A percentile compares a stretch with the other conserved stretches of the same genome.
Conservation (phyloP, 2,329 filamentous ascomycete genomes). For the Penicillium sp. region DNA sequence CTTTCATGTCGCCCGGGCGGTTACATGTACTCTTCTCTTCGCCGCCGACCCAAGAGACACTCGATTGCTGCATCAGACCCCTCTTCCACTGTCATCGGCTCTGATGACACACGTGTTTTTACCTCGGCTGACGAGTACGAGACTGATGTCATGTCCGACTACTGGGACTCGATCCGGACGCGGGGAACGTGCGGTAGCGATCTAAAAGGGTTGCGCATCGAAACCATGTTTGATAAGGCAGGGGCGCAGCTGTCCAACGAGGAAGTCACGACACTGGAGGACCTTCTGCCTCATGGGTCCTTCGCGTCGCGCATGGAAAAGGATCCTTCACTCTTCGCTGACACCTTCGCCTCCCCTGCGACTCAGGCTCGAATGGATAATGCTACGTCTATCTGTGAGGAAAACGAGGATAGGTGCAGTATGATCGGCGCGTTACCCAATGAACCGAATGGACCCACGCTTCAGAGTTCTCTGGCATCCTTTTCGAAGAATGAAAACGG, state of each 20-base stretch:
- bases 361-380: conserved; percentile 14
- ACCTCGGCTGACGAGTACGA: conserved; percentile 57
- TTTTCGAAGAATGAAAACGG: conserved; percentile 8
- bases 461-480: conserved; percentile 6
- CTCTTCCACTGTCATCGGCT: conserved; percentile 54
- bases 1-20: conserved; percentile 18
- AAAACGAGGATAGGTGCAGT: conserved; percentile 27
- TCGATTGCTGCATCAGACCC: conserved; percentile 55
- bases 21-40: conserved; percentile 22
- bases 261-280: conserved; percentile 43
- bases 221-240: conserved; percentile 58
- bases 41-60: conserved; percentile 46
- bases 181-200: conserved; percentile 51
- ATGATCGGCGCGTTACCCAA: conserved; percentile 27
- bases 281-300: conserved; percentile 45
- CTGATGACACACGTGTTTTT: conserved; percentile 55
- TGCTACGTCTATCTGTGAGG: conserved; percentile 21
- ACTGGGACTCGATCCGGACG: conserved; percentile 59
- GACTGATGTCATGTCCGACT: conserved; percentile 56
- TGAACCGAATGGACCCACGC: conserved; percentile 14
- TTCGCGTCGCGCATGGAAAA: conserved; percentile 31
- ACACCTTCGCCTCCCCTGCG: conserved; percentile 11
- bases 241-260: conserved; percentile 34
- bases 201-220: conserved; percentile 53
- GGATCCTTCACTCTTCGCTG: conserved; percentile 18